These are phyloP conservation scores for Penicillium sp. DNA, from an alignment of 2,329 filamentous ascomycete genomes.

Conservation along the genomic window DNA sequence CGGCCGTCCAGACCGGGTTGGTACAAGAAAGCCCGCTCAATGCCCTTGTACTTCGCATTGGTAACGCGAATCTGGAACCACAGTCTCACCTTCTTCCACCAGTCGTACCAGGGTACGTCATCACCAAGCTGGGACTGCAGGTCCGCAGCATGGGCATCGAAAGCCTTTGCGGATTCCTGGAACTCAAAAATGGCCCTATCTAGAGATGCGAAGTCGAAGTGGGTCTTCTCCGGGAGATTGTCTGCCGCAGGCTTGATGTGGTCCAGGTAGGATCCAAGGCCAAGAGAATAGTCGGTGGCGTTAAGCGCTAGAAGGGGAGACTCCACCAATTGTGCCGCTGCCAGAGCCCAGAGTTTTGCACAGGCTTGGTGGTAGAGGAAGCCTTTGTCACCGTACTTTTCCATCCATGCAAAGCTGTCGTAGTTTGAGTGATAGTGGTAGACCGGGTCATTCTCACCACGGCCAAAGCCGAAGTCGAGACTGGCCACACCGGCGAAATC, in stretches of 20 bases:
- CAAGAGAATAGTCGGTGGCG: conserved; percentile 62
- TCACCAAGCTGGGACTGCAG: conserved; percentile 50
- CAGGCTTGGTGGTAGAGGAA: conserved; percentile 62
- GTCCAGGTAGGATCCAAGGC: conserved; percentile 48
- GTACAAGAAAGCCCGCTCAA: conserved; percentile 80
- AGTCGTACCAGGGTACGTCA: conserved; percentile 74
- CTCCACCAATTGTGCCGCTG: conserved; percentile 61
- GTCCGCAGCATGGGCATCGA: conserved; percentile 52
- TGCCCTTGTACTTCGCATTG: conserved; percentile 77
- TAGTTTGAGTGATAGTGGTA: conserved; percentile 85
- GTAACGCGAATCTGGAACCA: conserved; percentile 61
- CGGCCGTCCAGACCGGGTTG: conserved; percentile 72
- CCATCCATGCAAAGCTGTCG: conserved; percentile 82
- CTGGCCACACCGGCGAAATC: conserved; percentile 67
- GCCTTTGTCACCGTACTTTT: conserved; percentile 65
- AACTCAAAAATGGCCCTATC: conserved; percentile 51
- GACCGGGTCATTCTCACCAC: conserved; percentile 43
- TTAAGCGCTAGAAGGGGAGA: conserved; percentile 62
- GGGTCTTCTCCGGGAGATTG: conserved; percentile 21
- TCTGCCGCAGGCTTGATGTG: conserved; percentile 27
- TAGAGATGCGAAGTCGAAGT: conserved; percentile 46
- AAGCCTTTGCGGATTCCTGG: conserved; percentile 46
- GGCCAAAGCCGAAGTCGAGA: conserved; percentile 61
- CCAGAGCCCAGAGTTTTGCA: conserved; percentile 63
- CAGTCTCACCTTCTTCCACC: conserved; percentile 64